Evolutionary conservation across 352 stramenopile genomes (phyloP), one percentile per base, ranked within the genome.

Genomic region (Phytopythium ostracodes): DNA sequence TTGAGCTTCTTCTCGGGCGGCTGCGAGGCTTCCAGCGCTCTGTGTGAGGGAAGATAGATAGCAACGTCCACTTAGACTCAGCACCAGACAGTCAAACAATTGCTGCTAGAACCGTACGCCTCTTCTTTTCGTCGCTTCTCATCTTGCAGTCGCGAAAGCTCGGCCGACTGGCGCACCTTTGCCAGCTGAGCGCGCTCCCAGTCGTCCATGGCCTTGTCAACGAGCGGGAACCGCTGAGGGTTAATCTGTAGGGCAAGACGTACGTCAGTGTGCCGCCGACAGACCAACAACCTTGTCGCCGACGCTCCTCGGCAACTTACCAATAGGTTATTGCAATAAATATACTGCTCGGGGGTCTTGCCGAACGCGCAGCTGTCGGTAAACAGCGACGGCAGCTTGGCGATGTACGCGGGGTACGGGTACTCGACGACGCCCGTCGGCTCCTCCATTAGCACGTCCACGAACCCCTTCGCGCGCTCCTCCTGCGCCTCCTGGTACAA

Each of bases 271-370:
- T n/a, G n/a, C n/a, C n/a, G n/a, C n/a, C n/a, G 53, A 51, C 27
- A n/a, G 58, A 20, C 25, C 44, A 1, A 20, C 2, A 8, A 6
- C 10, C 10, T 25, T 1, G 27, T 29, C 47, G 31, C n/a, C 4
- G 18, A 27, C 40, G 49, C 22, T 46, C 25, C n/a, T 14, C 18
- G 18, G 11, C 64, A 8, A 43, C 50, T 8, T 70, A 91, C 82
- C 78, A 87, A 60, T 22, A 89, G 61, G 63, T 91, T 91, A 72
- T 89, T 88, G 71, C 79, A 86, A 77, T 89, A 84, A 78, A 91
- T 75, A 84, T 76, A 87, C 61, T 84, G 68, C 61, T 87, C 72
- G 2, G 77, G 78, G 44, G 80, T 69, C 59, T 79, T 72, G 24
- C 82, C 82, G 59, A 91, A 89, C 10, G 82, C 78, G 56, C 64